phyloP scores from a whole-genome alignment of 1,139 yeast species.

The Eremothecium gossypii region DNA sequence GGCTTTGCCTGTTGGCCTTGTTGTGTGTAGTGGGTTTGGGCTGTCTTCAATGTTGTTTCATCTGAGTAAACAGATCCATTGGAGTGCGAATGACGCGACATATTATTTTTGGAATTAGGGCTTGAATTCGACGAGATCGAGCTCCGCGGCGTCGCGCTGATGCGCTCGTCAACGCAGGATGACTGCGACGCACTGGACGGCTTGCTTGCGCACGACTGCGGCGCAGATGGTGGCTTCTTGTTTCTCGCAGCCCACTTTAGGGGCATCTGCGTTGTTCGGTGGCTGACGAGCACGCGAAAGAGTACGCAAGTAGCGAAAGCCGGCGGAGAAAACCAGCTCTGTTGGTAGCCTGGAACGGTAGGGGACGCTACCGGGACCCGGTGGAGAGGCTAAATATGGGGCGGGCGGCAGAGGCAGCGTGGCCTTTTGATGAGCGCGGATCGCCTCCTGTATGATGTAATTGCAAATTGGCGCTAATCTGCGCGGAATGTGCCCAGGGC shows the following conservation, averaged over 20 bases:
- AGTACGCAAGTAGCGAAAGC: too few relatives aligned
- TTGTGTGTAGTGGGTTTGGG: neutral
- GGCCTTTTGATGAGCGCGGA: too few relatives aligned
- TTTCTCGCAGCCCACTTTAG: constrained; percentile 3
- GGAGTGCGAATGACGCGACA: constrained; percentile 23
- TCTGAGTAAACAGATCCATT: constrained; percentile 87
- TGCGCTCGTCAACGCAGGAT: neutral
- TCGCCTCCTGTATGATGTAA: too few relatives aligned
- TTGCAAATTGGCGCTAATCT: too few relatives aligned
- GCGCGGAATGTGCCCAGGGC: too few relatives aligned
- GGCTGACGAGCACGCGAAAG: too few relatives aligned
- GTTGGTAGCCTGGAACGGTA: too few relatives aligned
- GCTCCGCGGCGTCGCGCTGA: neutral
- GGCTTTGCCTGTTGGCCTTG: neutral
- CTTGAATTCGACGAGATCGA: constrained; percentile 4
- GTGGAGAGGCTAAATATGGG: too few relatives aligned
- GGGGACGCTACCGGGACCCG: too few relatives aligned
- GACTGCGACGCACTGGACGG: too few relatives aligned
- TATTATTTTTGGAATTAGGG: constrained; percentile 1
- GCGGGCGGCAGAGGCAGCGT: too few relatives aligned
- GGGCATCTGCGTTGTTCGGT: constrained; percentile 1
- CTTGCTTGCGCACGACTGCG: neutral
- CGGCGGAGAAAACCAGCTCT: too few relatives aligned
- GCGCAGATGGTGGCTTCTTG: neutral
- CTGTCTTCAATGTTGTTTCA: constrained; percentile 46